Base-by-base conservation (phyloP, 2,329 filamentous ascomycete genomes). In the Zymoseptoria tritici region DNA sequence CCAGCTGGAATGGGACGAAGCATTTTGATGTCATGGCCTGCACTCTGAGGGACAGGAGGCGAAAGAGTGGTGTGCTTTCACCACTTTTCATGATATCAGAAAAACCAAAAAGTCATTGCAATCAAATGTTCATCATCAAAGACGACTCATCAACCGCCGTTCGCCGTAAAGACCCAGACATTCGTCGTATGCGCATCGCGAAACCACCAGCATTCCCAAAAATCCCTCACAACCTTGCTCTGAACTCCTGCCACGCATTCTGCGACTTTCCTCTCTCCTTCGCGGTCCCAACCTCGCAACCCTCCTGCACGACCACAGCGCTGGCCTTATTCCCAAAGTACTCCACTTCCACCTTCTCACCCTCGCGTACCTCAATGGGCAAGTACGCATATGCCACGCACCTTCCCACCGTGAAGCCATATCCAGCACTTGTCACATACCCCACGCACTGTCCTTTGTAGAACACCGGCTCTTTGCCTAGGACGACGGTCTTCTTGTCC, bases 391-490 rank as follows among this genome's bases (percentile, higher is more conserved):
- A 86, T 0, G 82, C 84, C 11, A 86, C 75, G 0, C 84, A 83
- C 69, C 81, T 84, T 24, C 81, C 72, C 9, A 86, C 68, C 0
- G 80, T 83, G 65, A 83, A 86, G 0, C 81, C 84, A 66, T 85
- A 87, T 0, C 81, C 83, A 1, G 84, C 80, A 56, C 78, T 86
- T 1, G 83, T 85, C 24, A 87, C 76, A 62, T 87, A 87, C 0
- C 85, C 84, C 0, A 74, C 75, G 0, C 78, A 64, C 57, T 77
- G 71, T 8, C 77, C 78, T 2, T 78, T 68, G 13, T 76, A 63
- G 57, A 80, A 85, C 0, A 87, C 82, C 0, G 85, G 84, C 67
- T 87, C 84, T 66, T 86, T 86, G 5, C 84, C 84, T 0, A 87
- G 70, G 0, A 85, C 77, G 63, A 86, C 74, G 0, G 83, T 85